Evolutionary conservation across 1,284 basidiomycete species (phyloP).

Genomic region (Cutaneotrichosporon sp.): DNA sequence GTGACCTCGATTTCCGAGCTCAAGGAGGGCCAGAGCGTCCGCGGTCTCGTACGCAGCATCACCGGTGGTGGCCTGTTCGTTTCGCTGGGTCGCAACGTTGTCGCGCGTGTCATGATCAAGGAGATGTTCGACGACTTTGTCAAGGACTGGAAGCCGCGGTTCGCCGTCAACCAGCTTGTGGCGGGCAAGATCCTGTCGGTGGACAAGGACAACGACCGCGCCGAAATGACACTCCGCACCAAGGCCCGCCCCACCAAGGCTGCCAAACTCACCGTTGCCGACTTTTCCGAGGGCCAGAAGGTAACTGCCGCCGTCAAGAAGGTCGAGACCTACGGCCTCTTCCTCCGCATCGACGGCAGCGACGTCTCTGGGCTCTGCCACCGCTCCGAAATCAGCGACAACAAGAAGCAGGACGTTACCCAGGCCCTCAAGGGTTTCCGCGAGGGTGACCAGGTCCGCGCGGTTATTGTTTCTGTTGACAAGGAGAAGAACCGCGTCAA

Average conservation of each 20-base stretch:
- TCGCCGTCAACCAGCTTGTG: slow-evolving; percentile 76
- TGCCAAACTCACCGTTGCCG: slow-evolving; percentile 47
- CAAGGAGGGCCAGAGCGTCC: slow-evolving; percentile 64
- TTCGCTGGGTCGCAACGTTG: slow-evolving; percentile 69
- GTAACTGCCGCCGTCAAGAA: slow-evolving; percentile 64
- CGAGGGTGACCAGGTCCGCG: slow-evolving; percentile 80
- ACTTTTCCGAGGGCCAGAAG: slow-evolving; percentile 69
- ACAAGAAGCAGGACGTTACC: slow-evolving; percentile 68
- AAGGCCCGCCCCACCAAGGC: slow-evolving; percentile 51
- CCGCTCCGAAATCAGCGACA: slow-evolving; percentile 84
- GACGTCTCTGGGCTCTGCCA: slow-evolving; percentile 88
- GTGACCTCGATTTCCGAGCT: slow-evolving; percentile 63
- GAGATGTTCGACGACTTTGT: slow-evolving; percentile 88
- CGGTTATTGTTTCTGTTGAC: slow-evolving; percentile 68
- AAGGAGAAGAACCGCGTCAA: slow-evolving; percentile 70
- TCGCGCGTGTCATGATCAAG: slow-evolving; percentile 87
- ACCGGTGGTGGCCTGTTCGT: slow-evolving; percentile 82
- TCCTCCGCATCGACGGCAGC: slow-evolving; percentile 78
- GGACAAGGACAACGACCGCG: slow-evolving; percentile 62
- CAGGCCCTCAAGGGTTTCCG: slow-evolving; percentile 76
- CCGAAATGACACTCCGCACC: slow-evolving; percentile 79
- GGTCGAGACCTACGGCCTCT: slow-evolving; percentile 83
- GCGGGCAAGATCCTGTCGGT: slow-evolving; percentile 75
- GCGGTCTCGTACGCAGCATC: slow-evolving; percentile 86
- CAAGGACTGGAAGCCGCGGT: slow-evolving; percentile 88